Evolutionary conservation across 345 rosid species (phyloP).

Genomic region (Draba incana): DNA sequence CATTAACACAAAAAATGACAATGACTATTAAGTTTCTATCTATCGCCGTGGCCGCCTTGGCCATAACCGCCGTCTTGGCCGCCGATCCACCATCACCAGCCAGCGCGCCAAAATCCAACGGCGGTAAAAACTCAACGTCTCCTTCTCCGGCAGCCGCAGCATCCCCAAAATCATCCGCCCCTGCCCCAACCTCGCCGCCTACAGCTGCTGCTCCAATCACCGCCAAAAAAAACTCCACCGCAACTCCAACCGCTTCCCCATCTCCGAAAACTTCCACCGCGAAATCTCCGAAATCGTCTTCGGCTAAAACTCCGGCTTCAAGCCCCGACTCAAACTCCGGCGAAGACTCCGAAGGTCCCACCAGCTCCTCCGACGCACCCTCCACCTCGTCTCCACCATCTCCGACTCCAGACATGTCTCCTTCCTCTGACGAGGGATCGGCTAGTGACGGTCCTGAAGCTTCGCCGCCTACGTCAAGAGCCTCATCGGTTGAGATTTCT

Average conservation of each 20-base stretch:
- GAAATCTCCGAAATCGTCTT: constrained; percentile 25
- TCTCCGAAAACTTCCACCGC: constrained; percentile 11
- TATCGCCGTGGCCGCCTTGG: constrained; percentile 32
- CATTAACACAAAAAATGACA: constrained; percentile 24
- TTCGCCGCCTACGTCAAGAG: constrained; percentile 10
- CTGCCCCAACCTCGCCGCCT: constrained; percentile 34
- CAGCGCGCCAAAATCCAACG: constrained; percentile 20
- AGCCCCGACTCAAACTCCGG: constrained; percentile 41
- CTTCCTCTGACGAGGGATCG: constrained; percentile 18
- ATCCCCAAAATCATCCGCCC: constrained; percentile 36
- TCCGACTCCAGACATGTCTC: constrained; percentile 44
- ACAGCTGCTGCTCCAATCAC: constrained; percentile 25
- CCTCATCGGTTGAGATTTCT: constrained; percentile 30
- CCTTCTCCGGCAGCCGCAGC: constrained; percentile 37
- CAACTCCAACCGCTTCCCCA: constrained; percentile 32
- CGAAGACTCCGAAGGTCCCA: constrained; percentile 34
- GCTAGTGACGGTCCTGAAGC: constrained; percentile 32
- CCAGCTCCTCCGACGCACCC: constrained; percentile 35
- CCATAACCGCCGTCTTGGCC: constrained; percentile 28
- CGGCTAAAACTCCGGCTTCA: constrained; percentile 30
- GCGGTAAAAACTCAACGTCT: constrained; percentile 11
- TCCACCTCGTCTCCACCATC: constrained; percentile 39
- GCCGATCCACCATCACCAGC: constrained; percentile 39
- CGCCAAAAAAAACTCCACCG: constrained; percentile 27
- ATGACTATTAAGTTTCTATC: constrained; percentile 22